Evolutionary conservation across 306 rosid species (phyloP).

Genomic region (Dalbergia cochinchinensis): DNA sequence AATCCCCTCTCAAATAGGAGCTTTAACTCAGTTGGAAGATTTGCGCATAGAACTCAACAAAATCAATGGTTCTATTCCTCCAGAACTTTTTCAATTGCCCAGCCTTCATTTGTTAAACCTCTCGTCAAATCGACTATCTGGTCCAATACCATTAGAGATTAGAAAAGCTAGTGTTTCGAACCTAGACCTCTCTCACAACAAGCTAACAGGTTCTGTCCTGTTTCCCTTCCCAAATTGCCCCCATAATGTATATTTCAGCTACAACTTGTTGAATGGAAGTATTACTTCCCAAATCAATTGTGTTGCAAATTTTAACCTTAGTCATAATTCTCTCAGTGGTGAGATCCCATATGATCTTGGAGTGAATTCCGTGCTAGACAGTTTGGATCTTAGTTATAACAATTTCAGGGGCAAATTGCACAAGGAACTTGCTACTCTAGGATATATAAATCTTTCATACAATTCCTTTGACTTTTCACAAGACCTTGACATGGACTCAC

Average conservation of each 20-base stretch:
- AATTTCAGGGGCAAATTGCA: background rate
- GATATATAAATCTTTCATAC: background rate
- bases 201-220: too few relatives aligned
- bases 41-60: background rate
- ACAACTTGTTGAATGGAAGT: background rate
- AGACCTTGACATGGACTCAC: background rate
- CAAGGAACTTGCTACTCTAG: background rate
- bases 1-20: background rate
- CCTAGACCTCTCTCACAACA: too few relatives aligned
- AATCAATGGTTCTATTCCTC: background rate
- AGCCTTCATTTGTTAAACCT: background rate
- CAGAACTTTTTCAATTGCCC: background rate
- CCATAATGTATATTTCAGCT: background rate
- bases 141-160: background rate
- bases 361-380: background rate
- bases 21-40: background rate
- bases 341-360: background rate
- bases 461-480: background rate
- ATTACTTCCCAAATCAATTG: background rate
- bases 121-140: background rate
- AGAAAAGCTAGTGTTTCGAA: too few relatives aligned
- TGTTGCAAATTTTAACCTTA: background rate
- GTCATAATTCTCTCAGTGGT: background rate
- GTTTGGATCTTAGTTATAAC: background rate
- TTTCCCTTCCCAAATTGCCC: background rate